Evolutionary conservation across 192 early-diverging fungal genomes (phyloP).

Genomic region (Linnemannia zychae): DNA sequence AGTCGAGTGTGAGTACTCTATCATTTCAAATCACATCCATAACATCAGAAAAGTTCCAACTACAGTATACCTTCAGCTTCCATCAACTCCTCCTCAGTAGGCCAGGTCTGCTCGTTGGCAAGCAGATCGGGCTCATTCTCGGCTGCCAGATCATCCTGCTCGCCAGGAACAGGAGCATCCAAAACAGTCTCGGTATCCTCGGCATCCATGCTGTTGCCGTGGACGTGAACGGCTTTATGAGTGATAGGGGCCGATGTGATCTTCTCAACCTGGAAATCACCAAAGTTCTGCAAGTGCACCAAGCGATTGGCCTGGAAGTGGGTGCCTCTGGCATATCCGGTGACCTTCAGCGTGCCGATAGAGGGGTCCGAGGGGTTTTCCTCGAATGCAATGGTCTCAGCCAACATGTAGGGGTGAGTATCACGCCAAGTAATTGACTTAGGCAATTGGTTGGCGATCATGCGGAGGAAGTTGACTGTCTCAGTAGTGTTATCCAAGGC

Average conservation of each 20-base stretch:
- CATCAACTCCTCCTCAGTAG: constrained; percentile 93
- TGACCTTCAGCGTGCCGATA: constrained; percentile 79
- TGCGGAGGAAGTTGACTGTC: constrained; percentile 76
- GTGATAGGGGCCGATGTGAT: constrained; percentile 56
- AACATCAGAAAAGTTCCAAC: background rate
- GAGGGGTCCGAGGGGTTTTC: constrained; percentile 64
- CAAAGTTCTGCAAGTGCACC: constrained; percentile 92
- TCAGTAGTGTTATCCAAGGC: constrained; percentile 73
- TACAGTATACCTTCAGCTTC: constrained; percentile 73
- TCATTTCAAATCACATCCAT: background rate
- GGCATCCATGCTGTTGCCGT: constrained; percentile 59
- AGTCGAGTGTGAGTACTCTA: background rate
- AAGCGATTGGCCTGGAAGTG: constrained; percentile 92
- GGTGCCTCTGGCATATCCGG: constrained; percentile 88
- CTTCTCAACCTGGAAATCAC: constrained; percentile 93
- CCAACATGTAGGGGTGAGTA: constrained; percentile 87
- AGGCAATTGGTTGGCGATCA: constrained; percentile 83
- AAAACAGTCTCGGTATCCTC: constrained; percentile 67
- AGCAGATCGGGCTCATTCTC: constrained; percentile 92
- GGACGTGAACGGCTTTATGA: constrained; percentile 39
- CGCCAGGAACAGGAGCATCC: constrained; percentile 75
- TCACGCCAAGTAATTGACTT: constrained; percentile 90
- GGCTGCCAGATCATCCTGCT: constrained; percentile 85
- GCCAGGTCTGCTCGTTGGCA: constrained; percentile 98
- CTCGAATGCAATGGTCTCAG: constrained; percentile 81